Base-by-base conservation (phyloP, 306 rosid genomes). In the Cercis canadensis region DNA sequence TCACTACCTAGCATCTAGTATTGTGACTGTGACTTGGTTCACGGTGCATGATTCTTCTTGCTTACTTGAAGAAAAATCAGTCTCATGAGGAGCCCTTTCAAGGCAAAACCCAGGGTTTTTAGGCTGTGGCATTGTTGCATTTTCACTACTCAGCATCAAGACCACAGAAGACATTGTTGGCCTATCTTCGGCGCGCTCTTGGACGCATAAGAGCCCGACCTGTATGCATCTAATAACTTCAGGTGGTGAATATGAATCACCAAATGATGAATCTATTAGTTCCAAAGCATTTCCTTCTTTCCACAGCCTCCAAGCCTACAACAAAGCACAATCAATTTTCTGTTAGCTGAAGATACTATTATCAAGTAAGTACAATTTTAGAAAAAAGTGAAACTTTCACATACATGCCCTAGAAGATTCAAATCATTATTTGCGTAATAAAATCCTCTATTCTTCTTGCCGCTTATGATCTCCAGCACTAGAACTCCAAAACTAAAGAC, bases 401-500 rank as follows among this genome's bases (percentile, higher is more conserved):
- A 0, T 74, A 87, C 92, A 79, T 80, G 69, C 40, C 82, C 86
- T 8, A 90, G 77, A 68, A 90, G 87, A 84, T 90, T 90, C 67
- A 80, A 69, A 13, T 86, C 91, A 4, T 78, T 75, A 46, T 84
- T 63, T 52, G 81, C 14, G 11, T 82, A 73, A 45, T 90, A 87
- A 78, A 84, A 87, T 39, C 87, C 91, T 66, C 82, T 74, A 55
- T 90, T 90, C 78, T 82, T 85, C 75, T 68, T 86, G 24, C 96
- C 93, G 29, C 83, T 80, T 39, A 90, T 72, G 41, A 90, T 75
- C 67, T 90, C 96, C 64, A 86, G 8, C 43, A 84, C 90, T 24
- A 90, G 66, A 57, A 90, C 96, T 6, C 96, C 96, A 65, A 90
- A 90, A 49, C 96, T 90, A 65, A 87, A 90, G 17, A 74, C 89